Conservation (phyloP, 2,329 filamentous ascomycete genomes). For the Mollisiaceae sp. region DNA sequence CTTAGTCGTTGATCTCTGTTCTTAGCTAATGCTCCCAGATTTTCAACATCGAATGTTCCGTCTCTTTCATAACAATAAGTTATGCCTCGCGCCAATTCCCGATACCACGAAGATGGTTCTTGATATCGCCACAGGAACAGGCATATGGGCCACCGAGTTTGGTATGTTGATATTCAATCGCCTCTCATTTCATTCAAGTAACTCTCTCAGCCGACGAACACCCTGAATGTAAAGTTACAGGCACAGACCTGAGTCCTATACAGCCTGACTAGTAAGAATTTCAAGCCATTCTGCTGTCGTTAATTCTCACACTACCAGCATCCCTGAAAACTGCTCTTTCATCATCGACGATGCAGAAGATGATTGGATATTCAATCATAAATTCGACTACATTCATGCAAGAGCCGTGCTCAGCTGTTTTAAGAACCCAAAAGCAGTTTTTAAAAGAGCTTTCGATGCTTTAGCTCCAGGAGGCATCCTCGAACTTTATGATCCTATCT, state of each 20-base stretch:
- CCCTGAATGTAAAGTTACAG: conserved; percentile 41
- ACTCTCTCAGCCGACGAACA: conserved; percentile 17
- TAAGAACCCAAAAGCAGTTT: conserved; percentile 20
- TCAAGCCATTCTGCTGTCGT: background rate
- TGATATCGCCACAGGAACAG: conserved; percentile 49
- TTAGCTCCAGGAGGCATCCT: conserved; percentile 29
- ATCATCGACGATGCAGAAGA: conserved; percentile 67
- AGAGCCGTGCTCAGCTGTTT: conserved; percentile 42
- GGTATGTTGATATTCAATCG: conserved; percentile 42
- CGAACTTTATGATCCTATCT: conserved; percentile 25
- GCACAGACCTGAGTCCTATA: conserved; percentile 69
- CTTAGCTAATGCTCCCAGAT: conserved; percentile 15
- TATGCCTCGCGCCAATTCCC: conserved; percentile 32
- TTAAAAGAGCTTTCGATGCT: conserved; percentile 19
- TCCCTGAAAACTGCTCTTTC: conserved; percentile 66
- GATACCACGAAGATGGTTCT: conserved; percentile 39
- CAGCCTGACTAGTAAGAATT: conserved; percentile 51
- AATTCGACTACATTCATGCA: conserved; percentile 65
- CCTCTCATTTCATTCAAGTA: conserved; percentile 44
- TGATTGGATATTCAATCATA: conserved; percentile 49
- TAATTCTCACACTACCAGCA: conserved; percentile 37
- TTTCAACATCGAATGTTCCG: conserved; percentile 29
- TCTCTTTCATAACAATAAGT: conserved; percentile 19
- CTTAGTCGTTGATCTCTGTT: too few relatives aligned
- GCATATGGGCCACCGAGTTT: conserved; percentile 48